These are phyloP conservation scores for Boletellus ananiceps DNA, from an alignment of 768 basidiomycete genomes.

Conservation along the genomic window DNA sequence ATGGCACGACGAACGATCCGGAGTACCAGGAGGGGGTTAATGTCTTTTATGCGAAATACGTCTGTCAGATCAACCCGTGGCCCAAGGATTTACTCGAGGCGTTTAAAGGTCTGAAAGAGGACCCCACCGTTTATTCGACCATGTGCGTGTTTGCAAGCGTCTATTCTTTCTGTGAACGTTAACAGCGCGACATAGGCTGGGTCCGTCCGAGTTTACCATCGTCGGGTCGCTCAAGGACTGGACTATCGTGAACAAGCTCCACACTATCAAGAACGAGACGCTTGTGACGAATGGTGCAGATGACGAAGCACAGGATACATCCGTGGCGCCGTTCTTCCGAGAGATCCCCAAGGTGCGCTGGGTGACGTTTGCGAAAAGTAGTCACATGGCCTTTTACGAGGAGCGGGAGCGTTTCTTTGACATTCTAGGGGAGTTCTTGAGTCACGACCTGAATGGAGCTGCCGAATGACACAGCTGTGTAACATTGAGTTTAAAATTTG, in stretches of 20 bases:
- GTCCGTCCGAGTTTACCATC: constrained; percentile 35
- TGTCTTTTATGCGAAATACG: constrained; percentile 32
- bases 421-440: constrained; percentile 14
- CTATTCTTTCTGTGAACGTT: neutral
- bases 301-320: constrained; percentile 37
- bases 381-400: constrained; percentile 17
- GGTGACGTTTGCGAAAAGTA: constrained; percentile 29
- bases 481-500: no score
- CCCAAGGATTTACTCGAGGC: constrained; percentile 31
- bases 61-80: constrained; percentile 31
- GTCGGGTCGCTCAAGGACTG: constrained; percentile 42
- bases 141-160: constrained; percentile 26
- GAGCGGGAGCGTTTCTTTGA: constrained; percentile 19
- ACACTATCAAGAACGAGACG: constrained; percentile 36
- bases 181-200: constrained; percentile 1
- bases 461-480: no score
- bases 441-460: neutral
- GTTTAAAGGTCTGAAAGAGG: constrained; percentile 20
- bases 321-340: constrained; percentile 31
- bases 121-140: constrained; percentile 31
- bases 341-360: constrained; percentile 33
- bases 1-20: constrained; percentile 28
- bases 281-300: constrained; percentile 37
- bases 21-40: constrained; percentile 33
- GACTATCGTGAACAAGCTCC: constrained; percentile 42